Percentiles rank a stretch among this genome's conserved stretches.
These are phyloP conservation scores for Barbarea vulgaris DNA, from an alignment of 345 rosid species.

Conservation along the genomic window DNA sequence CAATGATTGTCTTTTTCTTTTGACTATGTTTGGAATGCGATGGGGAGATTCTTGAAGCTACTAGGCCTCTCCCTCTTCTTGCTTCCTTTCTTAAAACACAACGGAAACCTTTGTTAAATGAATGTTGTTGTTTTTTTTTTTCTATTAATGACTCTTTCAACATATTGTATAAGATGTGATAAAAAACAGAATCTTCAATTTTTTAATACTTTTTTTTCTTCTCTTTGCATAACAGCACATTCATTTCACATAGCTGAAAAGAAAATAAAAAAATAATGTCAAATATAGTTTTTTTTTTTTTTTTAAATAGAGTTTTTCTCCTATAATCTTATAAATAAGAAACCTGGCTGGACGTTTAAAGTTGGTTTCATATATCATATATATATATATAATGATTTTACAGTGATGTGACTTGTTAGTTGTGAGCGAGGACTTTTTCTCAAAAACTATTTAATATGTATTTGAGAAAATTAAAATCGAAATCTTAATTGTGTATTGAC, in stretches of 20 bases:
- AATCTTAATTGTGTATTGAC: conserved; percentile 1
- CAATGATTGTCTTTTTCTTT: conserved; percentile 28
- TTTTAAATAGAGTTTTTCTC: background rate
- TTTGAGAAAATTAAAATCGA: too few relatives aligned
- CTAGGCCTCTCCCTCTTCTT: conserved; percentile 16
- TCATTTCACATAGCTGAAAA: background rate
- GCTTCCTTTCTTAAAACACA: conserved; percentile 10
- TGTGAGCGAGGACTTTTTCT: background rate
- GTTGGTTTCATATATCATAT: background rate
- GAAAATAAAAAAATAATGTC: background rate
- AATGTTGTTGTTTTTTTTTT: background rate
- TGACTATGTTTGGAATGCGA: background rate
- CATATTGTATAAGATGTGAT: background rate
- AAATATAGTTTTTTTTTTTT: too few relatives aligned
- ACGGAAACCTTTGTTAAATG: background rate
- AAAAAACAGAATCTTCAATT: background rate
- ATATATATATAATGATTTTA: background rate
- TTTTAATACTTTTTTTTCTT: background rate
- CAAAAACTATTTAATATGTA: too few relatives aligned
- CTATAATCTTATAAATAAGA: too few relatives aligned
- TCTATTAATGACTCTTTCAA: background rate
- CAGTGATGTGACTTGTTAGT: too few relatives aligned
- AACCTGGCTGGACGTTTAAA: too few relatives aligned
- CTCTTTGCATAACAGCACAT: background rate
- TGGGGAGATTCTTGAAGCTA: conserved; percentile 38